Conservation (phyloP, 176 grass and related monocot species). For the Dactylis glomerata region DNA sequence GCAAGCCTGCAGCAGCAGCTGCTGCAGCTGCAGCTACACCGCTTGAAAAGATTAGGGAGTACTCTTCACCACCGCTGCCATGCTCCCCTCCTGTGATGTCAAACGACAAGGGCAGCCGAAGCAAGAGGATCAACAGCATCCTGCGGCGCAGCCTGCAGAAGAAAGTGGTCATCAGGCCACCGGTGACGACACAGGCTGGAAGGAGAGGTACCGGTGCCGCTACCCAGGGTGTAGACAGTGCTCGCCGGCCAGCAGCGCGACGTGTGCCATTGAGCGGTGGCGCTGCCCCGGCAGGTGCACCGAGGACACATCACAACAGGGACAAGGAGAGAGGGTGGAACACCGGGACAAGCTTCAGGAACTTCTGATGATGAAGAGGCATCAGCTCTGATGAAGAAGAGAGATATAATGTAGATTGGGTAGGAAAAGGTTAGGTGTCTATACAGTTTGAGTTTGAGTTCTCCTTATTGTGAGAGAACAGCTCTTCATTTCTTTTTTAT, state of each 20-base stretch:
- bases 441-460: conserved; percentile 26
- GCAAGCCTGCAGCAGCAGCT: conserved; percentile 23
- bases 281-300: background rate
- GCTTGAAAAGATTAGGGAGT: conserved; percentile 36
- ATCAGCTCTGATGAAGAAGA: background rate
- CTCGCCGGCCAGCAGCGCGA: conserved; percentile 16
- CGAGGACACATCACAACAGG: conserved; percentile 31
- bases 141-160: conserved; percentile 90
- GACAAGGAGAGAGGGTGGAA: conserved; percentile 80
- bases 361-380: background rate
- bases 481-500: conserved; percentile 6
- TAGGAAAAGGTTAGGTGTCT: conserved; percentile 25
- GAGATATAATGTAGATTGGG: background rate
- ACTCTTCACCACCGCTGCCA: conserved; percentile 1
- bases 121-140: conserved; percentile 71
- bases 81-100: conserved; percentile 27
- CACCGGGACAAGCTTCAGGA: conserved; percentile 35
- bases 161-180: conserved; percentile 77
- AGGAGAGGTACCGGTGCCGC: conserved; percentile 16
- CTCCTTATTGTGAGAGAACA: conserved; percentile 35
- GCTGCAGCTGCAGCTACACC: background rate
- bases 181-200: conserved; percentile 28
- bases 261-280: conserved; percentile 26
- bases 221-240: conserved; percentile 28
- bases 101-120: conserved; percentile 38